Evolutionary conservation across 2,329 filamentous ascomycete species (phyloP), one percentile per base, ranked within the genome.

Genomic region (Mollisiaceae sp.): DNA sequence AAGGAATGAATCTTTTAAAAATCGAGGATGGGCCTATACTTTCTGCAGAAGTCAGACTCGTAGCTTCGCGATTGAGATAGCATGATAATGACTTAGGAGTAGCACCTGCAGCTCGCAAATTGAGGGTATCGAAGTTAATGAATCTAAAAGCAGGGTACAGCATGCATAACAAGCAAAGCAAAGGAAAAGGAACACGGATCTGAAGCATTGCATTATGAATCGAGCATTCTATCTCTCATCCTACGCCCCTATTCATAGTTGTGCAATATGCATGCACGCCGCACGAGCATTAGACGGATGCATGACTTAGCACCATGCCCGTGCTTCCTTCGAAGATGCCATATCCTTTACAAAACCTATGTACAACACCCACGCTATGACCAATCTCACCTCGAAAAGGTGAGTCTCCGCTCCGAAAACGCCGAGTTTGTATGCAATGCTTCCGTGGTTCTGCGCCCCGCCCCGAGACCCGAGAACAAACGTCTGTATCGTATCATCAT

Each of bases 401-500:
- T 20, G 50, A 15, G 18, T 32, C n/a, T 14, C 27, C 59, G 12
- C 36, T 54, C 22, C 59, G 27, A 12, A 43, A 55, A 62, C 60
- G 50, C 60, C 60, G 22, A 24, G 22, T 27, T 59, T n/a, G 35
- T 59, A 62, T 62, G 38, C 47, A 54, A 43, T 54, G 50, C 50
- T 54, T 54, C 50, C 50, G 27, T 54, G 50, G 27, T 50, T 24
- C 45, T 50, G 24, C 32, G 50, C 24, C 50, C 24, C 50, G 14
- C 45, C 45, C 45, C n/a, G 45, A 50, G 45, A 50, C 45, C 45
- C 11, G 12, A 32, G 50, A 54, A 54, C 50, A 15, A 60, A 50
- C 58, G 41, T 60, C 52, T 36, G 63, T 56, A 47, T 66, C 60
- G n/a, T 69, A 62, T 67, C 62, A 69, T 69, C 64, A 66, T 69